These are phyloP conservation scores for Chiua sp. DNA, from an alignment of 1,284 basidiomycete genomes.

Conservation along the genomic window DNA sequence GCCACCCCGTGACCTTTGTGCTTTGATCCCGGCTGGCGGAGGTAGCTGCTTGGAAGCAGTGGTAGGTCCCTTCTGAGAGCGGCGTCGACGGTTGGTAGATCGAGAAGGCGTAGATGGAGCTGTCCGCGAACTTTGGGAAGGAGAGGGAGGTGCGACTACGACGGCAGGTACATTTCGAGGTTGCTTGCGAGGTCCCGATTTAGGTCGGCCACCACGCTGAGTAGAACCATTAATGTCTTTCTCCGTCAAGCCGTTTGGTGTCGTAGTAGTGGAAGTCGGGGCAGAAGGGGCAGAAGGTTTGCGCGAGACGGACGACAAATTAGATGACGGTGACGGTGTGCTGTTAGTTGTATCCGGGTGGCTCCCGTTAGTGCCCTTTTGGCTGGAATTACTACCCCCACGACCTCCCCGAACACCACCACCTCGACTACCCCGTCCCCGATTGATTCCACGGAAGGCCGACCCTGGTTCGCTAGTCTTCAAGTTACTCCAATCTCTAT, in stretches of 20 bases:
- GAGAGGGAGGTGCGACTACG: constrained; percentile 34
- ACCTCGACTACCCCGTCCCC: constrained; percentile 40
- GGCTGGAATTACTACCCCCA: constrained; percentile 31
- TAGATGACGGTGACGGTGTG: constrained; percentile 29
- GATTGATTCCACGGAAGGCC: constrained; percentile 48
- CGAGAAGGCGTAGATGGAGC: constrained; percentile 41
- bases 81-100: constrained; percentile 45
- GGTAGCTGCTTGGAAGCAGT: constrained; percentile 19
- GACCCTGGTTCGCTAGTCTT: constrained; percentile 52
- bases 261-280: constrained; percentile 1
- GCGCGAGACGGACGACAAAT: constrained; percentile 18
- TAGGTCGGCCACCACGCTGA: constrained; percentile 39
- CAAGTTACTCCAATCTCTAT: constrained; percentile 47
- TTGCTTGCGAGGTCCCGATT: constrained; percentile 41
- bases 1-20: constrained; percentile 20
- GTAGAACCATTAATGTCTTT: constrained; percentile 17
- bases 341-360: constrained; percentile 24
- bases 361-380: constrained; percentile 34
- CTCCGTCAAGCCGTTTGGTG: constrained; percentile 20
- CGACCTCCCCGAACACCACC: constrained; percentile 36
- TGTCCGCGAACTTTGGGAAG: constrained; percentile 36
- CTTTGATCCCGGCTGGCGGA: constrained; percentile 24
- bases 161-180: constrained; percentile 42
- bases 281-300: constrained; percentile 20
- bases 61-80: constrained; percentile 35